Evolutionary conservation across 2,329 filamentous ascomycete species (phyloP).

Genomic region (Clarireedia paspali): DNA sequence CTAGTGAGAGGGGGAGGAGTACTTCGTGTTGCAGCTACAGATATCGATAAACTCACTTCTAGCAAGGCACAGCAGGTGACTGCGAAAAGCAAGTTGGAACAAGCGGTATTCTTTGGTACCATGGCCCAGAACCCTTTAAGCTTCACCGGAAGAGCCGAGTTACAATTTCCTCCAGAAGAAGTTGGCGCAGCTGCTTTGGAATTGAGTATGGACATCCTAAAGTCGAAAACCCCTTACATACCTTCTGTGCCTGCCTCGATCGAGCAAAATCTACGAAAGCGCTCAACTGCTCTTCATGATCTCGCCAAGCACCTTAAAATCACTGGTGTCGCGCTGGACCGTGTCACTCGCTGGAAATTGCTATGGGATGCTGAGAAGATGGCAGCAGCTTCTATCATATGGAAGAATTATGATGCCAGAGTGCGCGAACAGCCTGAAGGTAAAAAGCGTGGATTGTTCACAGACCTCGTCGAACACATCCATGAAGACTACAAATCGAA

Average conservation of each 20-base stretch:
- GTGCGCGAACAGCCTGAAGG: slow-evolving; percentile 50
- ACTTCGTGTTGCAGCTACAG: slow-evolving; percentile 50
- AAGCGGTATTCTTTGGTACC: slow-evolving; percentile 87
- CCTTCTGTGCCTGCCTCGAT: slow-evolving; percentile 66
- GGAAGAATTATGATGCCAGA: slow-evolving; percentile 70
- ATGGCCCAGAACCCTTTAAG: slow-evolving; percentile 81
- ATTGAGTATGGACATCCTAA: slow-evolving; percentile 75
- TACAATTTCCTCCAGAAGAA: slow-evolving; percentile 61
- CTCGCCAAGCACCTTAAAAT: slow-evolving; percentile 64
- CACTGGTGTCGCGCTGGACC: slow-evolving; percentile 58
- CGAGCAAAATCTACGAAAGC: slow-evolving; percentile 69
- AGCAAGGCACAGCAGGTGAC: slow-evolving; percentile 57
- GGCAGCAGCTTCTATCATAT: slow-evolving; percentile 69
- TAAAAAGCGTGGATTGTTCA: slow-evolving; percentile 62
- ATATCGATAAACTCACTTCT: slow-evolving; percentile 52
- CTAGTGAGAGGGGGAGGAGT: slow-evolving; percentile 56
- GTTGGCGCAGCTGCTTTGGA: slow-evolving; percentile 68
- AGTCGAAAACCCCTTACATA: slow-evolving; percentile 68
- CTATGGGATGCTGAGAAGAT: slow-evolving; percentile 90
- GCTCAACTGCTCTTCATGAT: slow-evolving; percentile 65
- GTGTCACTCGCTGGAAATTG: slow-evolving; percentile 66
- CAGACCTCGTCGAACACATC: slow-evolving; percentile 68
- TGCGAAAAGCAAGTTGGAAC: slow-evolving; percentile 83
- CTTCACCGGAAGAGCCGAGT: slow-evolving; percentile 61
- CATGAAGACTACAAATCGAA: slow-evolving; percentile 68